phyloP scores from a whole-genome alignment of 2,329 filamentous ascomycete species.

The Apiospora phragmitis region DNA sequence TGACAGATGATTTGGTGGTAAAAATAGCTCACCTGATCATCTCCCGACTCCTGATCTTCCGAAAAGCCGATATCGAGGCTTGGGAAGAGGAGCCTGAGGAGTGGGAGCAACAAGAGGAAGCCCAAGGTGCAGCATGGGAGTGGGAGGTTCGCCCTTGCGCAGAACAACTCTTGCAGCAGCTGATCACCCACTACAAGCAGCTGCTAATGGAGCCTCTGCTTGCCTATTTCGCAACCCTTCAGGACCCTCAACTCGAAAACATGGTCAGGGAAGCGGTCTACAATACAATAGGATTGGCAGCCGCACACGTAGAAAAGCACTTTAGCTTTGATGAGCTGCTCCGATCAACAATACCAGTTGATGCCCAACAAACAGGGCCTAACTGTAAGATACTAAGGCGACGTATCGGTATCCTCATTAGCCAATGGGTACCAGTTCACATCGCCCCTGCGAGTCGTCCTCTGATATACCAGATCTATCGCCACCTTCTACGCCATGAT shows the following conservation, averaged over 20 bases:
- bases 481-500: constrained; percentile 76
- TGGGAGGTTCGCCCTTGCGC: constrained; percentile 91
- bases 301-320: constrained; percentile 69
- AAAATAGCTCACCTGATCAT: constrained; percentile 85
- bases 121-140: constrained; percentile 82
- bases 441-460: constrained; percentile 67
- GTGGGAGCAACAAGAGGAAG: constrained; percentile 90
- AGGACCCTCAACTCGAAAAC: constrained; percentile 65
- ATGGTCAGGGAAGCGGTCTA: constrained; percentile 93
- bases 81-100: constrained; percentile 96
- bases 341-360: constrained; percentile 70
- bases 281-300: constrained; percentile 84
- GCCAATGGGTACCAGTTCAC: constrained; percentile 85
- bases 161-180: constrained; percentile 89
- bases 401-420: constrained; percentile 83
- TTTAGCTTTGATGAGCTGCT: constrained; percentile 87
- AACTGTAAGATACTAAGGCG: constrained; percentile 81
- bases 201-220: constrained; percentile 78
- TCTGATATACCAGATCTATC: constrained; percentile 84
- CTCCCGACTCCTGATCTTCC: constrained; percentile 84
- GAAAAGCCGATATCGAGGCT: constrained; percentile 78
- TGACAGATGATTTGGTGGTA: constrained; percentile 74
- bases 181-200: constrained; percentile 85
- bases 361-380: constrained; percentile 66
- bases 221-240: constrained; percentile 77